A percentile compares a stretch with the other conserved stretches of the same genome.
Conservation (phyloP, 78 protist species). For the Mastigamoeba balamuthi region DNA sequence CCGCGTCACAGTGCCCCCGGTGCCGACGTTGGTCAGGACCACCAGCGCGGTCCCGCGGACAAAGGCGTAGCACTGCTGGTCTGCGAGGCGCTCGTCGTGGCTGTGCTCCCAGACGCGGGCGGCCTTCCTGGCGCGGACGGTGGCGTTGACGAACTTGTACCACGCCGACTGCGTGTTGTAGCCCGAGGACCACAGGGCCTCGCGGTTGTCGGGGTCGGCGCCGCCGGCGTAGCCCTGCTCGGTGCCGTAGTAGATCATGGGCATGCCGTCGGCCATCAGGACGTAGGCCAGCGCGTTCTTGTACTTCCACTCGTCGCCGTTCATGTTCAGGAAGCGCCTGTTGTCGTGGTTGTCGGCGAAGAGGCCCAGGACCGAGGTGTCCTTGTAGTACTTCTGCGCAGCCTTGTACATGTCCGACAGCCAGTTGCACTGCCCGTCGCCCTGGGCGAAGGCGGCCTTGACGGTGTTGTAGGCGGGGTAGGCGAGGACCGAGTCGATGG, state of each 20-base stretch:
- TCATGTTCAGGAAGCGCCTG: slow-evolving; percentile 50
- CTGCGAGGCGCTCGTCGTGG: slow-evolving; percentile 39
- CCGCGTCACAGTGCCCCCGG: too few species aligned
- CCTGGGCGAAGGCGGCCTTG: slow-evolving; percentile 26
- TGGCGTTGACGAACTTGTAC: slow-evolving; percentile 14
- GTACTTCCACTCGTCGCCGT: slow-evolving; percentile 24
- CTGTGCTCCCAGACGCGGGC: neutral
- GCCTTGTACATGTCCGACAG: slow-evolving; percentile 17
- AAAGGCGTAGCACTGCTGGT: slow-evolving; percentile 47
- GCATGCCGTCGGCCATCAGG: slow-evolving; percentile 50
- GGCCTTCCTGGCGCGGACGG: neutral
- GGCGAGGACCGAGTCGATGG: slow-evolving; percentile 37
- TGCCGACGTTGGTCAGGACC: slow-evolving; percentile 70
- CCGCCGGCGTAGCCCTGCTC: slow-evolving; percentile 72
- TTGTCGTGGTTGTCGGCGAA: slow-evolving; percentile 86
- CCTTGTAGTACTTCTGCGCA: neutral
- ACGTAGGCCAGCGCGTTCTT: slow-evolving; percentile 54
- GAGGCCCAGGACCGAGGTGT: slow-evolving; percentile 17
- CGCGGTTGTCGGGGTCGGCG: slow-evolving; percentile 65
- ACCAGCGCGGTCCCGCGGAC: slow-evolving; percentile 50
- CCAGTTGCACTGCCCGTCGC: slow-evolving; percentile 39
- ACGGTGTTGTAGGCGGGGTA: slow-evolving; percentile 75
- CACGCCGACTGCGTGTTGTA: slow-evolving; percentile 13
- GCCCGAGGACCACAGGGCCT: slow-evolving; percentile 60
- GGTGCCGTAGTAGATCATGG: slow-evolving; percentile 81